Base-by-base conservation (phyloP, 2,329 filamentous ascomycete species). In the Phaeoacremonium minimum region DNA sequence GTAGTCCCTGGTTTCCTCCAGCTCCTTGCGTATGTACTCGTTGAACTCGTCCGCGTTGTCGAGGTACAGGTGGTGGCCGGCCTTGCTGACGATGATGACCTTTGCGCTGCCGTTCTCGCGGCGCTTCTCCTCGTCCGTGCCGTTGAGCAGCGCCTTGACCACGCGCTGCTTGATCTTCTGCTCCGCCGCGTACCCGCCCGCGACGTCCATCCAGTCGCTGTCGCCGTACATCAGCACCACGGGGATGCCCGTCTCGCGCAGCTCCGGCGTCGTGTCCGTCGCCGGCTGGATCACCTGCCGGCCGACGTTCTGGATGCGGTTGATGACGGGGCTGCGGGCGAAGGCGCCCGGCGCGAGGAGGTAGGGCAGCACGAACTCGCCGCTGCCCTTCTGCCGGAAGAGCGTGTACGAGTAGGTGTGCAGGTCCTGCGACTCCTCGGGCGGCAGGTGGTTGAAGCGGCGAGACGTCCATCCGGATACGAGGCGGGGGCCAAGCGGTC, bases 161-260 rank as follows among this genome's bases (percentile, higher is more conserved):
- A 75, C 77, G 44, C 83, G 80, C 40, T 82, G 71, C 42, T 87
- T 82, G 11, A 97, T 74, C 58, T 85, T 89, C 61, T 90, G 78
- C 53, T 85, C 78, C 0, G 90, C 82, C 0, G 85, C 88, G 32
- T 82, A 78, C 0, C 93, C 93, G 18, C 90, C 93, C 0, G 80
- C 80, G 7, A 93, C 82, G 48, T 98, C 93, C 93, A 98, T 98
- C 93, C 93, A 98, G 67, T 98, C 93, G 53, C 93, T 83, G 51
- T 97, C 90, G 45, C 93, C 93, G 56, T 98, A 98, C 85, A 97
- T 90, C 56, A 98, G 77, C 7, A 97, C 76, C 19, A 97, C 70
- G 0, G 93, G 91, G 33, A 89, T 71, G 2, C 90, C 89, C 0
- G 74, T 85, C 49, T 80, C 75, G 17, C 57, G 55, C 13, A 57